phyloP scores from a whole-genome alignment of 306 rosid species.

The barrel medic (Medicago truncatula) region DNA sequence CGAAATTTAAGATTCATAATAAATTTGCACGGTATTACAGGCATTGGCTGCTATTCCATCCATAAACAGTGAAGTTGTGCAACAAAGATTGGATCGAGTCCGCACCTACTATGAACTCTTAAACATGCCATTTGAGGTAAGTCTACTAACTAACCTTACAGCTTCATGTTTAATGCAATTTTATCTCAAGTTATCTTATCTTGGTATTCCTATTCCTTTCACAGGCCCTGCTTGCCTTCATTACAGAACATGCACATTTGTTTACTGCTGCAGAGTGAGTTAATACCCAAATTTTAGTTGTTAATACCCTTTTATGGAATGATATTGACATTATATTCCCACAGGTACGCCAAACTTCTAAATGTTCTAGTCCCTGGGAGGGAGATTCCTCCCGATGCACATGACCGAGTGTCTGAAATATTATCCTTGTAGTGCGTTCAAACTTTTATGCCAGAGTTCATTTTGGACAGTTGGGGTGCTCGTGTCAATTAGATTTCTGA shows the following conservation, averaged over 20 bases:
- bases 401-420: constrained; percentile 69
- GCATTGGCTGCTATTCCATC: constrained; percentile 98
- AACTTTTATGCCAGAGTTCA: constrained; percentile 35
- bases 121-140: constrained; percentile 99
- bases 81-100: constrained; percentile 88
- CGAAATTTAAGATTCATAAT: constrained; percentile 34
- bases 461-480: constrained; percentile 34
- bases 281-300: constrained; percentile 32
- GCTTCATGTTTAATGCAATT: constrained; percentile 6
- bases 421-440: constrained; percentile 57
- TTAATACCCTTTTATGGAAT: constrained; percentile 22
- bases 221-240: constrained; percentile 96
- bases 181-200: constrained; percentile 34
- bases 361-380: constrained; percentile 92
- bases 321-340: constrained; percentile 40
- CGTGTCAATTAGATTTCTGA: constrained; percentile 25
- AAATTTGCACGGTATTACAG: constrained; percentile 56
- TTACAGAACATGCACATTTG: constrained; percentile 82
- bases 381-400: constrained; percentile 86
- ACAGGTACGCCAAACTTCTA: constrained; percentile 85
- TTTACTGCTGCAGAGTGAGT: constrained; percentile 84
- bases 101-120: constrained; percentile 94
- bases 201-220: constrained; percentile 40
- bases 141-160: constrained; percentile 36
- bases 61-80: constrained; percentile 83